Percentiles rank a stretch among this genome's conserved stretches.
Conservation (phyloP, 148 eudicot genomes). For the Silene latifolia region DNA sequence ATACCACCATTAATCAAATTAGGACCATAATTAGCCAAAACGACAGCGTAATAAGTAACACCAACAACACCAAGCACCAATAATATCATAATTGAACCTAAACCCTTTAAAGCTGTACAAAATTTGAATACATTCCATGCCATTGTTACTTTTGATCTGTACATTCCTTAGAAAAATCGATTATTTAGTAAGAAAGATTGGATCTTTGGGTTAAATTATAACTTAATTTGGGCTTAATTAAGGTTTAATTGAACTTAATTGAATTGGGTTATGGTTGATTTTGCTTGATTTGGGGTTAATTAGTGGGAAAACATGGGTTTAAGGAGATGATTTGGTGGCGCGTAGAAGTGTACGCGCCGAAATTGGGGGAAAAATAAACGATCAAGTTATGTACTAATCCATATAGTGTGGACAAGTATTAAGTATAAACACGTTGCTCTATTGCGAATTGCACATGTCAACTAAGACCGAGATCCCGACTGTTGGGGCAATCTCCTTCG, state of each 20-base stretch:
- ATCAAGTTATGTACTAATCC: too few species aligned
- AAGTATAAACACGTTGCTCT: too few species aligned
- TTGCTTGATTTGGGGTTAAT: not conserved
- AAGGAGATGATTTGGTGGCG: not conserved
- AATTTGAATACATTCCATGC: conserved; percentile 97
- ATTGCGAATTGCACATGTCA: too few species aligned
- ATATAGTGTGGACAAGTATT: too few species aligned
- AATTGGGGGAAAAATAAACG: too few species aligned
- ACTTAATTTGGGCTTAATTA: not conserved
- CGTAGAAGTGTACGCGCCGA: not conserved
- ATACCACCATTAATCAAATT: conserved; percentile 58
- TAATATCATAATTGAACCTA: conserved; percentile 95
- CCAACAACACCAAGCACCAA: conserved; percentile 82
- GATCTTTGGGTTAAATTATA: not conserved
- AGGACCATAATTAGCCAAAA: conserved; percentile 68
- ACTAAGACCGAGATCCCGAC: too few species aligned
- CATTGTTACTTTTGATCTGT: conserved; percentile 88
- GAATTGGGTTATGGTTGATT: too few species aligned
- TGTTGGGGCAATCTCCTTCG: rapidly evolving
- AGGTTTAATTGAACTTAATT: not conserved
- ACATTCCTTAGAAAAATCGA: conserved; percentile 34
- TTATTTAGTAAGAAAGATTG: not conserved
- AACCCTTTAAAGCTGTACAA: conserved; percentile 78
- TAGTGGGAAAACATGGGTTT: not conserved
- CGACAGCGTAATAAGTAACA: conserved; percentile 86